phyloP scores from a whole-genome alignment of 768 basidiomycete genomes.

The Leccinum subgranulosum region DNA sequence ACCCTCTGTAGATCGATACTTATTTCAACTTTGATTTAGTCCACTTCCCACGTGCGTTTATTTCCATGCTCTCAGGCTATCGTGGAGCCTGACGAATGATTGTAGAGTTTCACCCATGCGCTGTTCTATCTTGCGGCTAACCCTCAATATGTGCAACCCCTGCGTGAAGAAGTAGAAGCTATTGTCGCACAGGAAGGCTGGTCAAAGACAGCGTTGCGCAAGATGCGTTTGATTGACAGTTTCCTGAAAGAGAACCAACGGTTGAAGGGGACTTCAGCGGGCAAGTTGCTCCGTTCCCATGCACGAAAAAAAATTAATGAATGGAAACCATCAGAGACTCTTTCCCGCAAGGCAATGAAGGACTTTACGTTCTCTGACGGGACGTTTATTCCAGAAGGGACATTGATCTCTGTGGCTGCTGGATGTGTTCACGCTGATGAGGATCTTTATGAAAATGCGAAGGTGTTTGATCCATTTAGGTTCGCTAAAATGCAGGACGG shows the following conservation, averaged over 20 bases:
- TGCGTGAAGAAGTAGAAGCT: not conserved
- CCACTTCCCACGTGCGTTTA: not conserved
- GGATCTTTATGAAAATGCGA: conserved; percentile 30
- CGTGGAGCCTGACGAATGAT: not conserved
- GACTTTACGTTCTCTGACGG: not conserved
- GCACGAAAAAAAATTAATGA: not conserved
- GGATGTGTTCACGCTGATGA: conserved; percentile 15
- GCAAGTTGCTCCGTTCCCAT: not conserved
- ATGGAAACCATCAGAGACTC: not conserved
- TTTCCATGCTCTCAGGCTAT: not conserved
- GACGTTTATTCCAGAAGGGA: not conserved
- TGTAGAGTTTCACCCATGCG: not conserved
- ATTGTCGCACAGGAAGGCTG: not conserved
- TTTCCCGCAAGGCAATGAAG: not conserved
- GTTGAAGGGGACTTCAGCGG: not conserved
- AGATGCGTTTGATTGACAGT: not conserved
- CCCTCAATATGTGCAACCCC: not conserved
- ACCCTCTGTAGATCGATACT: not conserved
- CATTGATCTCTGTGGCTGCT: not conserved
- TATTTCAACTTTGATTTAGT: not conserved
- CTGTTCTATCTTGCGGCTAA: not conserved
- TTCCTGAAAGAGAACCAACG: not conserved
- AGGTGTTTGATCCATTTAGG: conserved; percentile 45
- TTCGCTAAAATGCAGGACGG: conserved; percentile 37
- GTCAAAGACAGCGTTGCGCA: not conserved